Base-by-base conservation (phyloP, 345 rosid genomes). In the Rhodamnia argentea region DNA sequence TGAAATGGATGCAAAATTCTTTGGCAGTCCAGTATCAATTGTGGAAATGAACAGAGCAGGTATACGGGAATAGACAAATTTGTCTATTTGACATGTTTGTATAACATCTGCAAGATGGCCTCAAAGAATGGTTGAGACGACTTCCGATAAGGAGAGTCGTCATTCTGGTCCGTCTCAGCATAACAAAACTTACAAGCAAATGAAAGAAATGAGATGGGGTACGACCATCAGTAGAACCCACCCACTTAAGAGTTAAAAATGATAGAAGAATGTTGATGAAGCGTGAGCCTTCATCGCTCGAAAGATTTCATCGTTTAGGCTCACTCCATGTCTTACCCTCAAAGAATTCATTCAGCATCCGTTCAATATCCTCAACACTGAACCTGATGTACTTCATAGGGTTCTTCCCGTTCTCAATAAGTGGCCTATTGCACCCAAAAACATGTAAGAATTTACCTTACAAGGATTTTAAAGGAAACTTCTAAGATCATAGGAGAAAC, bases 251-350 rank as follows among this genome's bases (percentile, higher is more conserved):
- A 24, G 56, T 26, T 26, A 52, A 52, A 82, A 82, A 52, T 44
- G 20, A 82, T 70, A 13, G 6, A 70, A 37, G 47, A 70, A 70
- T 22, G 7, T 5, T 27, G 44, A 52, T 50, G 42, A 83, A 29
- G 81, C 13, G 13, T 5, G 44, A 64, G 81, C 7, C 78, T 32
- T 37, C 78, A 37, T 37, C 13, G 26, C 78, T 37, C 47, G 7
- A 6, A 18, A 10, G 42, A 37, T 62, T 85, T 92, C 89, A 94
- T 90, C 98, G 90, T 89, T 91, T 96, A 70, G 91, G 97, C 83
- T 98, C 99, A 51, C 90, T 92, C 95, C 94, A 93, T 29, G 96
- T 94, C 91, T 96, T 96, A 86, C 96, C 95, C 86, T 96, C 99
- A 32, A 97, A 98, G 92, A 98, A 94, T 83, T 98, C 99, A 74